Evolutionary conservation across 805 yeast species (phyloP).

Genomic region (Ogataea salicorniae): DNA sequence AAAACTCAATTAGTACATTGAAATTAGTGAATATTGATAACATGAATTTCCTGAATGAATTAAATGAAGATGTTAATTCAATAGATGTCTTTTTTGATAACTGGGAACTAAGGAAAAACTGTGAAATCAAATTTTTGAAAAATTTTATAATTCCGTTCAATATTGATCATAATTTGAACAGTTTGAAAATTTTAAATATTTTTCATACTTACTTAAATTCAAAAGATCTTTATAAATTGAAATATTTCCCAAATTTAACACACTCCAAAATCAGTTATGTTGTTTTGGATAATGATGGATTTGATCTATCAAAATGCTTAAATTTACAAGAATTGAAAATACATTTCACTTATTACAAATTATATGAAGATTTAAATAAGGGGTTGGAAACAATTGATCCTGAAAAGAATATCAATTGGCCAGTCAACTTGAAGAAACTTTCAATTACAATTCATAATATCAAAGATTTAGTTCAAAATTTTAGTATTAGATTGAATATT

Average conservation of each 20-base stretch:
- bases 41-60: conserved; percentile 23
- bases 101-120: conserved; percentile 28
- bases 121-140: conserved; percentile 21
- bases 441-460: conserved; percentile 28
- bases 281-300: conserved; percentile 24
- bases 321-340: conserved; percentile 26
- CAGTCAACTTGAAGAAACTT: conserved; percentile 23
- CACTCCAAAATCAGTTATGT: conserved; percentile 28
- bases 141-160: conserved; percentile 21
- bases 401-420: conserved; percentile 21
- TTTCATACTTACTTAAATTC: conserved; percentile 28
- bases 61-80: conserved; percentile 17
- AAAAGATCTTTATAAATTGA: conserved; percentile 21
- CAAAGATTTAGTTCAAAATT: conserved; percentile 24
- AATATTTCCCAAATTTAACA: conserved; percentile 25
- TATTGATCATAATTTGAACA: conserved; percentile 11
- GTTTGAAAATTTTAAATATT: conserved; percentile 23
- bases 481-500: conserved; percentile 24
- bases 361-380: conserved; percentile 7
- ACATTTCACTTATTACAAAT: conserved; percentile 25
- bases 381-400: conserved; percentile 5
- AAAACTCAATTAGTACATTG: conserved; percentile 21
- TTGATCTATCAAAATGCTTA: conserved; percentile 24
- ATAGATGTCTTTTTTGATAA: conserved; percentile 29
- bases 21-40: conserved; percentile 28